phyloP scores from a whole-genome alignment of 2,329 filamentous ascomycete genomes.

The Cladophialophora bantiana region DNA sequence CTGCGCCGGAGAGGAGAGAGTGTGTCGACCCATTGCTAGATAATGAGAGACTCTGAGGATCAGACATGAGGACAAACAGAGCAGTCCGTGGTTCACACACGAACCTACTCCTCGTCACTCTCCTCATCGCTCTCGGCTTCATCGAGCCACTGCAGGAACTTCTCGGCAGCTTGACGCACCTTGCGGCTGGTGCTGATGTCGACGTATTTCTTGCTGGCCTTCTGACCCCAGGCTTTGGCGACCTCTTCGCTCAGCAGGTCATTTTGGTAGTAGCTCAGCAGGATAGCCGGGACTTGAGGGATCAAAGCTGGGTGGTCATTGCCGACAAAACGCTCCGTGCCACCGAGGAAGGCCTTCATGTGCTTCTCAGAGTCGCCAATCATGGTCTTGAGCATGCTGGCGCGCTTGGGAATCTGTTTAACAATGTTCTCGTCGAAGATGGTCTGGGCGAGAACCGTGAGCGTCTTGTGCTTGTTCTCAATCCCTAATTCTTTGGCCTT shows the following conservation, averaged over 20 bases:
- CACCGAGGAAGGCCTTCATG: conserved; percentile 93
- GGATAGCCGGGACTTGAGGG: conserved; percentile 79
- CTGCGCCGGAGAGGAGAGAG: conserved; percentile 30
- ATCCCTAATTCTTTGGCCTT: conserved; percentile 97
- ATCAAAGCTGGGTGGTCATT: conserved; percentile 82
- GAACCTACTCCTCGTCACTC: conserved; percentile 32
- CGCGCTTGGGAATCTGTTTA: conserved; percentile 76
- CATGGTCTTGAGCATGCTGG: conserved; percentile 88
- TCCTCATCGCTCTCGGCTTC: conserved; percentile 76
- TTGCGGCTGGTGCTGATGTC: conserved; percentile 89
- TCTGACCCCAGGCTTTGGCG: conserved; percentile 87
- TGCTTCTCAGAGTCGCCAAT: conserved; percentile 84
- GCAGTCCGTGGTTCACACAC: neutral
- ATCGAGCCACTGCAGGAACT: conserved; percentile 92
- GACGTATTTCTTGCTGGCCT: conserved; percentile 98
- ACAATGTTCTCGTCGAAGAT: conserved; percentile 90
- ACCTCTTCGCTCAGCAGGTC: conserved; percentile 89
- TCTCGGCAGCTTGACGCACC: conserved; percentile 91
- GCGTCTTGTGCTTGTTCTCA: conserved; percentile 90
- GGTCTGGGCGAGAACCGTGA: conserved; percentile 89
- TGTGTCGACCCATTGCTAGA: conserved; percentile 1
- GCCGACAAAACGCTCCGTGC: conserved; percentile 88
- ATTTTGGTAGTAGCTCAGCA: conserved; percentile 88
- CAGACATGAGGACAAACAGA: neutral
- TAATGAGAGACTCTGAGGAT: neutral